phyloP scores from a whole-genome alignment of 768 basidiomycete genomes.

The Tremella yokohamensis region DNA sequence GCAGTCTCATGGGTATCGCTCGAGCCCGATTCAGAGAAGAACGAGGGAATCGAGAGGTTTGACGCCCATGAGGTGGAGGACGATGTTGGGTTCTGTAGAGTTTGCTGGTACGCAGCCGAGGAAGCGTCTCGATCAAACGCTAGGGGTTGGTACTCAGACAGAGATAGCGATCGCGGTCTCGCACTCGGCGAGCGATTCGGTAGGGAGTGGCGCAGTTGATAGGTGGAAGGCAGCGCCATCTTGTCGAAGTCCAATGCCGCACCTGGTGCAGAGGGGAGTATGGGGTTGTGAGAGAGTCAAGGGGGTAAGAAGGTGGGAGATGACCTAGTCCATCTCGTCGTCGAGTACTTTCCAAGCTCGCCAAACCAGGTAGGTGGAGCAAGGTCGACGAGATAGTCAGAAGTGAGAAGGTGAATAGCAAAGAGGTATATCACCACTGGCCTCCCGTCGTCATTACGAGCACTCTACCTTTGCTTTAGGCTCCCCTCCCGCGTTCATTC shows the following conservation, averaged over 20 bases:
- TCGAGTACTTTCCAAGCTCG: too few species aligned
- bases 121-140: slow-evolving; percentile 38
- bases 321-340: too few species aligned
- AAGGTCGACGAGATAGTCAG: too few species aligned
- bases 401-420: too few species aligned
- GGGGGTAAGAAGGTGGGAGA: too few species aligned
- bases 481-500: too few species aligned
- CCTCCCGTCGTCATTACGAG: too few species aligned
- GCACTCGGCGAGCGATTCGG: slow-evolving; percentile 30
- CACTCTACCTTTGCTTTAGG: too few species aligned
- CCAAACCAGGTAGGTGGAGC: too few species aligned
- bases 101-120: slow-evolving; percentile 26
- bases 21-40: slow-evolving; percentile 10
- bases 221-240: slow-evolving; percentile 27
- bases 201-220: slow-evolving; percentile 24
- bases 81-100: slow-evolving; percentile 16
- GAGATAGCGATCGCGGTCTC: slow-evolving; percentile 30
- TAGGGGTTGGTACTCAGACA: slow-evolving; percentile 42
- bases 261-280: not conserved
- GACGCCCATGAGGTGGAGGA: slow-evolving; percentile 3
- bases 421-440: too few species aligned
- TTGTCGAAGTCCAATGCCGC: not conserved
- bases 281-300: not conserved
- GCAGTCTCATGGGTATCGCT: slow-evolving; percentile 21
- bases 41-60: not conserved